Evolutionary conservation across 805 yeast species (phyloP).

Genomic region (Saturnispora hagleri): DNA sequence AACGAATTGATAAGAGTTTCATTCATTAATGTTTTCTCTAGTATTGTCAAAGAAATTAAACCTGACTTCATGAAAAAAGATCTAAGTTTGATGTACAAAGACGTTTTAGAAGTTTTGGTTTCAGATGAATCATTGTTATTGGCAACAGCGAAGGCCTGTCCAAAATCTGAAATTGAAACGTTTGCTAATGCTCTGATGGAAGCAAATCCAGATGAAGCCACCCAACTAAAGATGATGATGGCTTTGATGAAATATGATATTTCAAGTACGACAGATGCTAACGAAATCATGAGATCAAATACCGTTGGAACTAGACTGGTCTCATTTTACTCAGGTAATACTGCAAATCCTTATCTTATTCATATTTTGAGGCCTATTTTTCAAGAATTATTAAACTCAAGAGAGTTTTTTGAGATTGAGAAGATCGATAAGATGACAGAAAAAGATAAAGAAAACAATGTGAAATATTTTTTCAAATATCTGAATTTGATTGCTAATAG

Average conservation of each 20-base stretch:
- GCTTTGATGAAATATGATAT: slow-evolving; percentile 57
- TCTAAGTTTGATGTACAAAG: slow-evolving; percentile 7
- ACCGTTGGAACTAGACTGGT: slow-evolving; percentile 73
- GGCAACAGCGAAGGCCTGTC: slow-evolving; percentile 51
- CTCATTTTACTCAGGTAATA: slow-evolving; percentile 59
- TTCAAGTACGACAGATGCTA: slow-evolving; percentile 44
- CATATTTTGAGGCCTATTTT: slow-evolving; percentile 48
- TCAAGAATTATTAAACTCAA: slow-evolving; percentile 38
- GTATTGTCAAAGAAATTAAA: slow-evolving; percentile 37
- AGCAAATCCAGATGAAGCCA: slow-evolving; percentile 36
- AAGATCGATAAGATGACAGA: slow-evolving; percentile 17
- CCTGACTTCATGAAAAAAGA: slow-evolving; percentile 14
- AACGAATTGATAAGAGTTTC: slow-evolving; percentile 59
- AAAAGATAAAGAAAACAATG: slow-evolving; percentile 33
- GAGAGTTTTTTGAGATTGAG: slow-evolving; percentile 50
- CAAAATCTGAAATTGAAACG: slow-evolving; percentile 60
- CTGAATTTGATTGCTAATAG: slow-evolving; percentile 48
- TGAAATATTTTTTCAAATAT: slow-evolving; percentile 45
- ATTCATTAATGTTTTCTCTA: slow-evolving; percentile 68
- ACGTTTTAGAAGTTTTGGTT: slow-evolving; percentile 15
- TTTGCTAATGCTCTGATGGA: slow-evolving; percentile 58
- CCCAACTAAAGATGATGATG: slow-evolving; percentile 37
- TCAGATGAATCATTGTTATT: slow-evolving; percentile 35
- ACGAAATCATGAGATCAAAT: slow-evolving; percentile 72
- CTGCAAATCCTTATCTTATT: slow-evolving; percentile 52